Conservation (phyloP, 148 eudicot genomes). For the Suaeda aralocaspica region DNA sequence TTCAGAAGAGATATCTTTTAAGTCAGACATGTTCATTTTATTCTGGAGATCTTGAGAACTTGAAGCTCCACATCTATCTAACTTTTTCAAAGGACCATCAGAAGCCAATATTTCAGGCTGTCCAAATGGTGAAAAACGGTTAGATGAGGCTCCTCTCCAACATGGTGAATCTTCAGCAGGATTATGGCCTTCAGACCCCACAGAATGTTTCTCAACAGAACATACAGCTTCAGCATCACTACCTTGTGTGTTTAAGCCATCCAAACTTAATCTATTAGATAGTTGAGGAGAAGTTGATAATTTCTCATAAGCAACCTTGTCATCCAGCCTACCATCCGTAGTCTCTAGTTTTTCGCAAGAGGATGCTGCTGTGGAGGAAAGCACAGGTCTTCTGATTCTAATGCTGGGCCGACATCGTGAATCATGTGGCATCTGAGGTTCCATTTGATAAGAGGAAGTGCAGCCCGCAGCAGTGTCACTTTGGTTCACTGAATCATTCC, state of each 20-base stretch:
- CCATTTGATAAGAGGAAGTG: constrained; percentile 28
- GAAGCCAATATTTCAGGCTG: constrained; percentile 29
- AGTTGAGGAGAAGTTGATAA: constrained; percentile 30
- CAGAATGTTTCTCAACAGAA: constrained; percentile 42
- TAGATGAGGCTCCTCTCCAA: constrained; percentile 81
- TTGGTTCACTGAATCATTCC: constrained; percentile 16
- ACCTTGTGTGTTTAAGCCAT: constrained; percentile 30
- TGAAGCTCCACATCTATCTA: constrained; percentile 31
- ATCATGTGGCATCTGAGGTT: constrained; percentile 26
- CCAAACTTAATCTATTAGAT: constrained; percentile 29
- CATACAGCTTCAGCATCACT: constrained; percentile 33
- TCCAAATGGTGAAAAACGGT: constrained; percentile 42
- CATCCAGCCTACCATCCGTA: constrained; percentile 17
- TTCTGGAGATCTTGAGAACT: constrained; percentile 29
- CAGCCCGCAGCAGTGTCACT: constrained; percentile 21
- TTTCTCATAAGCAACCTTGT: constrained; percentile 26
- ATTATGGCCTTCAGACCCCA: constrained; percentile 45
- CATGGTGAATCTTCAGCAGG: constrained; percentile 90
- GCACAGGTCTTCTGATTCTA: constrained; percentile 27
- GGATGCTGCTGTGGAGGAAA: constrained; percentile 30
- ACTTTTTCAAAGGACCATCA: constrained; percentile 26
- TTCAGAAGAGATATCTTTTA: constrained; percentile 10
- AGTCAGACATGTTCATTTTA: constrained; percentile 13
- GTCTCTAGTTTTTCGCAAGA: constrained; percentile 32
- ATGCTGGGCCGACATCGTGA: constrained; percentile 20